These are phyloP conservation scores for Dimargaris cristalligena DNA, from an alignment of 192 early-diverging fungal species.

Conservation along the genomic window DNA sequence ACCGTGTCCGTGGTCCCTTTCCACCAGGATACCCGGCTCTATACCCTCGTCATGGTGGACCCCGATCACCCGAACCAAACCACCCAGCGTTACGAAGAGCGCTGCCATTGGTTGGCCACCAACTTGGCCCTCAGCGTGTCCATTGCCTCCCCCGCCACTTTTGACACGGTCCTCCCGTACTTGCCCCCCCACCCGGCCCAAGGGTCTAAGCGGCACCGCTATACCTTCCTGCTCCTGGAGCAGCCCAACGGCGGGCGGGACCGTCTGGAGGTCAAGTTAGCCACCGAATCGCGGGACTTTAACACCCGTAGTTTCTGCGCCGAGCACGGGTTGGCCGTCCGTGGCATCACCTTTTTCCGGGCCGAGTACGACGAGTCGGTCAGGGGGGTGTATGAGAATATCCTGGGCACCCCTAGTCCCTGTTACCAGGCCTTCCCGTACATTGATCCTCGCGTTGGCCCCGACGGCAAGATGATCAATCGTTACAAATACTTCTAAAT, in stretches of 20 bases:
- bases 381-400: neutral
- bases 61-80: conserved; percentile 46
- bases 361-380: conserved; percentile 10
- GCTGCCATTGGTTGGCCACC: conserved; percentile 54
- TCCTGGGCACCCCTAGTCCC: neutral
- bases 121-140: conserved; percentile 45
- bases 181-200: conserved; percentile 60
- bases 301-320: neutral
- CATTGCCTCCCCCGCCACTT: conserved; percentile 23
- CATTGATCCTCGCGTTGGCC: conserved; percentile 3
- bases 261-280: conserved; percentile 17
- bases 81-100: conserved; percentile 45
- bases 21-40: conserved; percentile 44
- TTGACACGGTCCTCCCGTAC: conserved; percentile 35
- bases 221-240: conserved; percentile 45
- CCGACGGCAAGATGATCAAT: conserved; percentile 2
- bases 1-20: conserved; percentile 37
- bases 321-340: neutral
- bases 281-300: neutral
- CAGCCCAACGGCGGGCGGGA: conserved; percentile 36
- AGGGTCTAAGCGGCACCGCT: conserved; percentile 58
- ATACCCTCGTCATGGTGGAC: conserved; percentile 54
- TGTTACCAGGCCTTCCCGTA: neutral
- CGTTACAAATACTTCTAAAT: neutral
- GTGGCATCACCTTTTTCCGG: conserved; percentile 8